Percentiles rank a stretch among this genome's conserved stretches.
Evolutionary conservation across 1,284 basidiomycete genomes (phyloP).

Genomic region (Naganishia sp.): DNA sequence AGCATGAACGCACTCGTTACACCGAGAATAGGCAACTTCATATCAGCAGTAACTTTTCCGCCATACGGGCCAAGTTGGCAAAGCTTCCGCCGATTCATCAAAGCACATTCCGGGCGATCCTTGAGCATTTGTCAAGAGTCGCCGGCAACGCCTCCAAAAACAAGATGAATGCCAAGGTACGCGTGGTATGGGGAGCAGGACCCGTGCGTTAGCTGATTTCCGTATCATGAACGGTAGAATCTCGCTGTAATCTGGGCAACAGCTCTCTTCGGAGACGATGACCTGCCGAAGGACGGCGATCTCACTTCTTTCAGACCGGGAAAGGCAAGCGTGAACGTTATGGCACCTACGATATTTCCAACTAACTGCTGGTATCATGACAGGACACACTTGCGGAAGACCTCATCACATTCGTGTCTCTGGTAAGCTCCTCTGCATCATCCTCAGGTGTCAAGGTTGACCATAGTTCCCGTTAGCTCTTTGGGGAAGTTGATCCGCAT

Average conservation of each 20-base stretch:
- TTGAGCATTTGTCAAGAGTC: slow-evolving; percentile 84
- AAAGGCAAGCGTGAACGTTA: slow-evolving; percentile 60
- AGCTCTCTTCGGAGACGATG: slow-evolving; percentile 86
- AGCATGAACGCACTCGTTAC: slow-evolving; percentile 81
- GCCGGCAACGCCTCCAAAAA: slow-evolving; percentile 70
- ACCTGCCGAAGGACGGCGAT: slow-evolving; percentile 71
- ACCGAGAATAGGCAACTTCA: slow-evolving; percentile 74
- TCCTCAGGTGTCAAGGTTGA: background rate
- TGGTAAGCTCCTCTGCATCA: slow-evolving; percentile 36
- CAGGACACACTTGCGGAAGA: slow-evolving; percentile 87
- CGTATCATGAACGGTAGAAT: slow-evolving; percentile 55
- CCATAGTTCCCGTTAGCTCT: slow-evolving; percentile 37
- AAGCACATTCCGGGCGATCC: slow-evolving; percentile 78
- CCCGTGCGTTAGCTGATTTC: slow-evolving; percentile 39
- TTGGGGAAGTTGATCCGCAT: slow-evolving; percentile 45
- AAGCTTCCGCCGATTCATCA: slow-evolving; percentile 84
- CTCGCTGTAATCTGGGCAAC: slow-evolving; percentile 79
- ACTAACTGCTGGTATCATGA: background rate
- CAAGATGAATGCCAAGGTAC: slow-evolving; percentile 84
- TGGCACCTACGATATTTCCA: no score
- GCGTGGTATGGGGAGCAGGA: slow-evolving; percentile 20
- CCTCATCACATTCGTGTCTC: slow-evolving; percentile 67
- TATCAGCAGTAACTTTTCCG: slow-evolving; percentile 67
- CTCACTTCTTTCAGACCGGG: slow-evolving; percentile 67
- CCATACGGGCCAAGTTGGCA: slow-evolving; percentile 76